phyloP scores from a whole-genome alignment of 2,329 filamentous ascomycete species.

The Fusarium continuum region DNA sequence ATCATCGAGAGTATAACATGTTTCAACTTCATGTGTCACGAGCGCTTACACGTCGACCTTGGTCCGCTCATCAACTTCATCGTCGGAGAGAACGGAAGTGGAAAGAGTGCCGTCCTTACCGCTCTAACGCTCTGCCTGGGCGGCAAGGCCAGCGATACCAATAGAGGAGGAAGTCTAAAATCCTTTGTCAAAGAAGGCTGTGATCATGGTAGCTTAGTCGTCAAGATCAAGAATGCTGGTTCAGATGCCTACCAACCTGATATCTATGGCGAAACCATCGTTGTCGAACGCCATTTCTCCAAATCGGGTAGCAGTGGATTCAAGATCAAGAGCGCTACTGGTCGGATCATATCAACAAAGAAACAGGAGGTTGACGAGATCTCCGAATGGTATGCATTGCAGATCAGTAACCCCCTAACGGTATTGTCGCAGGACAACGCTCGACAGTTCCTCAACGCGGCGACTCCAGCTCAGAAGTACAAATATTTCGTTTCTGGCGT shows the following conservation, averaged over 20 bases:
- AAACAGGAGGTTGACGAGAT: slow-evolving; percentile 91
- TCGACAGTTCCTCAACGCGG: slow-evolving; percentile 88
- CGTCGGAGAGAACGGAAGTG: slow-evolving; percentile 95
- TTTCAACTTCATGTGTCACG: slow-evolving; percentile 96
- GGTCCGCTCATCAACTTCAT: slow-evolving; percentile 98
- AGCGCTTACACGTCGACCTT: slow-evolving; percentile 80
- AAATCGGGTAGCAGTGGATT: slow-evolving; percentile 80
- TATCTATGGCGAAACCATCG: slow-evolving; percentile 83
- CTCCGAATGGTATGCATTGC: slow-evolving; percentile 89
- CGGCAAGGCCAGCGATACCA: slow-evolving; percentile 91
- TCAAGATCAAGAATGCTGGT: slow-evolving; percentile 91
- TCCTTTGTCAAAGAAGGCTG: slow-evolving; percentile 89
- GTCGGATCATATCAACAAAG: slow-evolving; percentile 79
- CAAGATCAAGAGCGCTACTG: slow-evolving; percentile 80
- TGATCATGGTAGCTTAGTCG: slow-evolving; percentile 78
- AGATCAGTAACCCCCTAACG: slow-evolving; percentile 97
- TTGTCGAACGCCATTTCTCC: slow-evolving; percentile 90
- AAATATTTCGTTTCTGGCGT: slow-evolving; percentile 96
- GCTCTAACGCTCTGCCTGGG: slow-evolving; percentile 94
- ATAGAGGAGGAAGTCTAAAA: slow-evolving; percentile 89
- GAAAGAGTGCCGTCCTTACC: slow-evolving; percentile 94
- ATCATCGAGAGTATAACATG: slow-evolving; percentile 90
- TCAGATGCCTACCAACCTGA: slow-evolving; percentile 84
- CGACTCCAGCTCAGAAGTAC: slow-evolving; percentile 86
- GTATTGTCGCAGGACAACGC: slow-evolving; percentile 96